Percentiles rank a stretch among this genome's conserved stretches.
Conservation (phyloP, 495 filamentous ascomycete genomes). For the Sabuloglossum arenarium region DNA sequence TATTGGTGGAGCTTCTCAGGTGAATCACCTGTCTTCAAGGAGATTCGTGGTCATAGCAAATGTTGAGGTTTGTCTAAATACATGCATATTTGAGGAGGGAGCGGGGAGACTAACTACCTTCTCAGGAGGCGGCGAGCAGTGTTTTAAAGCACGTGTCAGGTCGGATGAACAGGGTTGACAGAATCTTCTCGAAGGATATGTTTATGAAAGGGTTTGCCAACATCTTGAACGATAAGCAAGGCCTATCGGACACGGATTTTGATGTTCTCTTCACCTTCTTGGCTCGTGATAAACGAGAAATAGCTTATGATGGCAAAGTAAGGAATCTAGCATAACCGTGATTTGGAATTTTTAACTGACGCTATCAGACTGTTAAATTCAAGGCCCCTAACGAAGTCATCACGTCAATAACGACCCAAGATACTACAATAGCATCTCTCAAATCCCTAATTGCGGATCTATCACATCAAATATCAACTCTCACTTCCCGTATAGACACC, state of each 20-base stretch:
- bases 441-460: conserved; percentile 43
- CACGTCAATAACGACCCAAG: conserved; percentile 42
- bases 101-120: background rate
- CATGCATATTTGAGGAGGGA: background rate
- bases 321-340: conserved; percentile 8
- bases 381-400: conserved; percentile 23
- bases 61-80: conserved; percentile 22
- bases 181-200: conserved; percentile 42
- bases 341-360: background rate
- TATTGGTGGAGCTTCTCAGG: conserved; percentile 23
- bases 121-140: conserved; percentile 21
- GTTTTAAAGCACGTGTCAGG: conserved; percentile 20
- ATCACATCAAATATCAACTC: conserved; percentile 36
- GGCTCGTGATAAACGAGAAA: conserved; percentile 39
- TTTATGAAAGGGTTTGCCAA: conserved; percentile 38
- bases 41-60: conserved; percentile 39
- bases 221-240: conserved; percentile 26
- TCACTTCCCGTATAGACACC: conserved; percentile 30
- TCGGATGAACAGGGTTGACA: conserved; percentile 20
- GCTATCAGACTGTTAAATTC: conserved; percentile 48
- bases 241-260: conserved; percentile 42
- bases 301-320: conserved; percentile 45
- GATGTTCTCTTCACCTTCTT: conserved; percentile 52
- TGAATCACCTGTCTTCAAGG: conserved; percentile 26
- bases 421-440: conserved; percentile 60